Evolutionary conservation across 495 filamentous ascomycete genomes (phyloP), one percentile per base, ranked within the genome.

Genomic region (Trichocladium antarcticum): DNA sequence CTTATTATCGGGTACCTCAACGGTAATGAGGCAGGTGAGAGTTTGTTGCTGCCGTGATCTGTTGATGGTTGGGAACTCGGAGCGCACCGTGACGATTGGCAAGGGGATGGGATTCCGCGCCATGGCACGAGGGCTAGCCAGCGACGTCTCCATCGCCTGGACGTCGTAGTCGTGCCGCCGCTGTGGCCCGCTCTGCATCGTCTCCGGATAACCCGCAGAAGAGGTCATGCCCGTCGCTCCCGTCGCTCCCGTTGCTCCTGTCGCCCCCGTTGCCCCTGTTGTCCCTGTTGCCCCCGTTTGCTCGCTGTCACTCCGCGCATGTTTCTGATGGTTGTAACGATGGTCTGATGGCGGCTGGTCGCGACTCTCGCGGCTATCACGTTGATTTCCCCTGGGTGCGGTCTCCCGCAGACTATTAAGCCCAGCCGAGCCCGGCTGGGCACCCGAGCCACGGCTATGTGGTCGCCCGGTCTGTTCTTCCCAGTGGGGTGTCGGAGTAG

Each of bases 51-150:
- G 87, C 41, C 92, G 83, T 29, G 90, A 95, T 49, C 86, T 77
- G 57, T 74, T 96, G 57, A 99, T 74, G 2, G 92, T 96, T 10
- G 92, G 92, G 60, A 95, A 99, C 68, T 99, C 92, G 60, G 89
- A 95, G 45, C 90, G 85, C 21, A 99, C 82, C 6, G 85, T 93
- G 22, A 99, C 88, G 0, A 78, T 83, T 5, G 92, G 92, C 9
- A 92, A 73, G 7, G 90, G 89, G 41, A 97, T 96, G 0, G 93
- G 89, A 50, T 95, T 96, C 55, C 82, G 85, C n/a, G 79, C 75
- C 17, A 81, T 63, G 46, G 78, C 72, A 36, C 87, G 77, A 7
- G 89, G 84, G 63, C 78, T 86, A 56, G 78, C 80, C 21, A 94
- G 68, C 37, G 82, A 87, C 1, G 85, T 85, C 66, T 96, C 90